phyloP scores from a whole-genome alignment of 768 basidiomycete genomes.

The Xerocomellus amylosporus region DNA sequence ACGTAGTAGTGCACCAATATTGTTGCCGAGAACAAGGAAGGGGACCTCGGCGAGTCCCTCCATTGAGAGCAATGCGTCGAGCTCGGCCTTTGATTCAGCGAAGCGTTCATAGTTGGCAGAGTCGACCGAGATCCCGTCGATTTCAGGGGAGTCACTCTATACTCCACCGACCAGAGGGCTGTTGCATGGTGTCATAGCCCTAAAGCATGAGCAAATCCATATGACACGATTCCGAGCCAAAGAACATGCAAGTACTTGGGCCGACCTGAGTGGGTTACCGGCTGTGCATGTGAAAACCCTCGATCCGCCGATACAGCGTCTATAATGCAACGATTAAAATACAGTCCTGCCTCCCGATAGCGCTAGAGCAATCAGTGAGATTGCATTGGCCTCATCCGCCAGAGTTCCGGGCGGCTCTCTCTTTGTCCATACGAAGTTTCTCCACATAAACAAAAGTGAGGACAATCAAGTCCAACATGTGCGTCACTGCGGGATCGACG shows the following conservation, averaged over 20 bases:
- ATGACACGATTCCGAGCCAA: no score
- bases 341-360: not conserved
- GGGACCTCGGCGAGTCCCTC: no score
- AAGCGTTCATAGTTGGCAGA: no score
- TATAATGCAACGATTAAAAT: not conserved
- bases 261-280: not conserved
- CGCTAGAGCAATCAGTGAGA: not conserved
- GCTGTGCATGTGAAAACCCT: not conserved
- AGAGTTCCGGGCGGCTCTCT: not conserved
- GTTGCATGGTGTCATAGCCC: no score
- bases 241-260: not conserved
- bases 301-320: not conserved
- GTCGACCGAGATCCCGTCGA: no score
- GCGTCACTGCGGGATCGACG: conserved; percentile 11
- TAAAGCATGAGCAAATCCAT: no score
- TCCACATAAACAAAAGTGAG: conserved; percentile 29
- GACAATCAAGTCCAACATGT: conserved; percentile 25
- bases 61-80: no score
- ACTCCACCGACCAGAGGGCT: no score
- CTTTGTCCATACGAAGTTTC: conserved; percentile 20
- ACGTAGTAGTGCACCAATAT: no score
- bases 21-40: no score
- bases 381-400: not conserved
- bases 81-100: no score
- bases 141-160: no score